These are phyloP conservation scores for Phaeosphaeria sp. DNA, from an alignment of 2,329 filamentous ascomycete genomes.

Conservation along the genomic window DNA sequence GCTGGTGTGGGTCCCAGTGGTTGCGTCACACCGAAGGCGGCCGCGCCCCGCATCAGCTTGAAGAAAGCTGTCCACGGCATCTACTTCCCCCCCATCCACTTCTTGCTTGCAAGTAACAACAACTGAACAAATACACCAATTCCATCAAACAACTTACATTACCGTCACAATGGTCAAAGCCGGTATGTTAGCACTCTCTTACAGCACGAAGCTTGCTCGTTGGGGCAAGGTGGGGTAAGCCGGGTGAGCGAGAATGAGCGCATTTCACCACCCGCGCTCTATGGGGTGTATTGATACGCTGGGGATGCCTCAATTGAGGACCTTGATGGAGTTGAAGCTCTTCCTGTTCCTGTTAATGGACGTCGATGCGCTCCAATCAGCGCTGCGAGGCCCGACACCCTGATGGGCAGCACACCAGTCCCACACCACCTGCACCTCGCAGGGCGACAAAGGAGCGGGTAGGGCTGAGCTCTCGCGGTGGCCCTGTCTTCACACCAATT, in stretches of 20 bases:
- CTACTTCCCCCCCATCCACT: conserved; percentile 11
- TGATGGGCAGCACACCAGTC: conserved; percentile 32
- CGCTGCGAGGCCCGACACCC: conserved; percentile 23
- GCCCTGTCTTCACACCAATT: neutral
- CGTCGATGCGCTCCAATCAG: conserved; percentile 32
- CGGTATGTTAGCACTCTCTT: conserved; percentile 66
- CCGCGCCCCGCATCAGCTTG: conserved; percentile 40
- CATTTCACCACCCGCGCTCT: conserved; percentile 50
- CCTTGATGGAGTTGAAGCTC: conserved; percentile 25
- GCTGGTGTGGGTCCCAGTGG: conserved; percentile 24
- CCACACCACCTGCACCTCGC: neutral
- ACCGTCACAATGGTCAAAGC: conserved; percentile 97
- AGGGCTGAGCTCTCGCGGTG: neutral
- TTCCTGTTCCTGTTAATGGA: conserved; percentile 11
- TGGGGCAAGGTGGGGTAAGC: conserved; percentile 48
- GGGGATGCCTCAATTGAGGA: conserved; percentile 33
- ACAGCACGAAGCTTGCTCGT: conserved; percentile 20
- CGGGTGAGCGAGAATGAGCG: conserved; percentile 64
- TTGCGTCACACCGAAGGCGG: conserved; percentile 48
- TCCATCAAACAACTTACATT: conserved; percentile 34
- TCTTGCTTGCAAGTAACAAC: conserved; percentile 1
- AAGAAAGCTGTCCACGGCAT: conserved; percentile 23
- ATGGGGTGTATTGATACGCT: conserved; percentile 12
- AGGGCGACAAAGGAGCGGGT: neutral
- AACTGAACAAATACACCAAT: conserved; percentile 16